Percentiles rank a stretch among this genome's conserved stretches.
Conservation (phyloP, 257 asterid species). For the Hygrophila difformis region DNA sequence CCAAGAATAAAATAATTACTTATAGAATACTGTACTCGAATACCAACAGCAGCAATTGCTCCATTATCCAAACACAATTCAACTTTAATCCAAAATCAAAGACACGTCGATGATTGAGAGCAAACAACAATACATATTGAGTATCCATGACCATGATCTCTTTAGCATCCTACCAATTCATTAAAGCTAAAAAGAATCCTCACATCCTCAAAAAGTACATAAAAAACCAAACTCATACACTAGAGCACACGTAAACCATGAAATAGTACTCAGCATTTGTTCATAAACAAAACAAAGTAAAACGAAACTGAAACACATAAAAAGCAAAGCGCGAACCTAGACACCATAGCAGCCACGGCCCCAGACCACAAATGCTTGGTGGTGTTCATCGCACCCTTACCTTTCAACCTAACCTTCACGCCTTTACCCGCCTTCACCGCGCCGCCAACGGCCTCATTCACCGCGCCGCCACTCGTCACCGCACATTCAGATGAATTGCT, state of each 20-base stretch:
- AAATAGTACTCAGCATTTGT: too few relatives aligned
- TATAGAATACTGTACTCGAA: slow-evolving; percentile 2
- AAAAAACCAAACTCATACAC: neutral
- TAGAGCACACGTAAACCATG: neutral
- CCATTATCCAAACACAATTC: slow-evolving; percentile 3
- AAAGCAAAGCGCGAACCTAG: slow-evolving; percentile 40
- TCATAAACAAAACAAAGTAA: too few relatives aligned
- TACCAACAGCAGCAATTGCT: slow-evolving; percentile 7
- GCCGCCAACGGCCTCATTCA: slow-evolving; percentile 2
- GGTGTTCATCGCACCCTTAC: slow-evolving; percentile 71
- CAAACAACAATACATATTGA: slow-evolving; percentile 3
- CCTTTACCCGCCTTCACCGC: slow-evolving; percentile 19
- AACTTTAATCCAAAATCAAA: too few relatives aligned
- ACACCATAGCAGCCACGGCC: slow-evolving; percentile 89
- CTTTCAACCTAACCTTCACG: slow-evolving; percentile 22
- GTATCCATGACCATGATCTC: slow-evolving; percentile 1
- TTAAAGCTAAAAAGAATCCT: neutral
- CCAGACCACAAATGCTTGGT: slow-evolving; percentile 97
- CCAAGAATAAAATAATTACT: slow-evolving; percentile 18
- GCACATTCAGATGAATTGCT: slow-evolving; percentile 19
- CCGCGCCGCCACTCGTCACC: slow-evolving; percentile 18
- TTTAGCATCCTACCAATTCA: neutral
- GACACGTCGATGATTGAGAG: neutral
- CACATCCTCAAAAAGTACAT: neutral
- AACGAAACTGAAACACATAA: neutral